Evolutionary conservation across 2,329 filamentous ascomycete genomes (phyloP).

Genomic region (Apiospora saccharicola): DNA sequence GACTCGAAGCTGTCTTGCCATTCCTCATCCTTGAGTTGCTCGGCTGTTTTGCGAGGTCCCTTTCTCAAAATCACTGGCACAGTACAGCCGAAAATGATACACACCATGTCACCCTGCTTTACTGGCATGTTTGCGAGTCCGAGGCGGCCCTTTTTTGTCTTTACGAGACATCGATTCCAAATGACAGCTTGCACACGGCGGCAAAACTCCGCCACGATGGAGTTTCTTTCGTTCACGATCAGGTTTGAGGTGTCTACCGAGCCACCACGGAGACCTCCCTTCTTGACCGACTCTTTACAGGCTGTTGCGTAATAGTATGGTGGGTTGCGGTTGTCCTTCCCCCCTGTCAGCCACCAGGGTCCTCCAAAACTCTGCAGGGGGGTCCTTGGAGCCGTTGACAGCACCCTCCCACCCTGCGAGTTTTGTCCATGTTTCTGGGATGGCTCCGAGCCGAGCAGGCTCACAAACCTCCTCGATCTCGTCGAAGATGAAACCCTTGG

Average conservation of each 20-base stretch:
- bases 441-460: slow-evolving; percentile 31
- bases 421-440: neutral
- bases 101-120: neutral
- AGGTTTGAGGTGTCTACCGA: slow-evolving; percentile 16
- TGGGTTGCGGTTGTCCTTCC: slow-evolving; percentile 35
- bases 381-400: slow-evolving; percentile 10
- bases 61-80: neutral
- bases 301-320: slow-evolving; percentile 38
- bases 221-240: slow-evolving; percentile 39
- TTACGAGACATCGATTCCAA: slow-evolving; percentile 33
- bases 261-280: slow-evolving; percentile 35
- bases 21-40: neutral
- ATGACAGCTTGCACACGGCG: slow-evolving; percentile 34
- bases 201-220: slow-evolving; percentile 38
- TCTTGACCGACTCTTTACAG: slow-evolving; percentile 35
- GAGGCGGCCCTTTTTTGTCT: neutral
- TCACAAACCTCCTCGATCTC: slow-evolving; percentile 30
- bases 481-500: slow-evolving; percentile 42
- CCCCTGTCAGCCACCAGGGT: slow-evolving; percentile 38
- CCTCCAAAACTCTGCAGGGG: slow-evolving; percentile 38
- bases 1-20: neutral
- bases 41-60: fast-evolving
- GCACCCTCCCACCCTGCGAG: neutral
- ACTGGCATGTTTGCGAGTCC: neutral
- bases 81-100: neutral